phyloP scores from a whole-genome alignment of 495 filamentous ascomycete species.

The Hypoxylon fragiforme region DNA sequence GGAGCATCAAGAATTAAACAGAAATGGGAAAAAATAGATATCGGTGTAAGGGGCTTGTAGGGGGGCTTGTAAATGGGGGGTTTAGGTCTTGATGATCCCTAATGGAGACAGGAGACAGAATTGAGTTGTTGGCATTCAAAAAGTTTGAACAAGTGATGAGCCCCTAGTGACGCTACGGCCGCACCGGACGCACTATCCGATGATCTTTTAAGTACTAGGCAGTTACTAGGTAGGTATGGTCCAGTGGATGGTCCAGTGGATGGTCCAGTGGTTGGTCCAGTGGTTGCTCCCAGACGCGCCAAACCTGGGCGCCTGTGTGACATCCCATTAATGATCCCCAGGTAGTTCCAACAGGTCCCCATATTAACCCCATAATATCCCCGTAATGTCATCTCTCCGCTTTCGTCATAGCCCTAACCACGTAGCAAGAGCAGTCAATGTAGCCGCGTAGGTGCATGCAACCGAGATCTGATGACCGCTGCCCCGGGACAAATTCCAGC shows the following conservation, averaged over 20 bases:
- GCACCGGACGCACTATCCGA: slow-evolving; percentile 4
- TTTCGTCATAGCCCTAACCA: slow-evolving; percentile 28
- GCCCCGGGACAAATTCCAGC: slow-evolving; percentile 22
- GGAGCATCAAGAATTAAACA: too few species aligned
- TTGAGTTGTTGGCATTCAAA: not conserved
- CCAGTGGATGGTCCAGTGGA: too few species aligned
- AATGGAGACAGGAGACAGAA: too few species aligned
- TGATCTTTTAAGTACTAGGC: slow-evolving; percentile 6
- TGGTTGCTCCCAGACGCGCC: not conserved
- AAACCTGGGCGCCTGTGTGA: not conserved
- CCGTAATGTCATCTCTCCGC: slow-evolving; percentile 12
- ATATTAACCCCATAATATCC: slow-evolving; percentile 9
- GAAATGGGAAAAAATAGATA: not conserved
- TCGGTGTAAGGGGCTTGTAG: slow-evolving; percentile 22
- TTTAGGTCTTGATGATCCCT: too few species aligned
- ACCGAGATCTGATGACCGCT: slow-evolving; percentile 29
- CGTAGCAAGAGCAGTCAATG: slow-evolving; percentile 8
- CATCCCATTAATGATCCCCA: too few species aligned
- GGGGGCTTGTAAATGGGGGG: slow-evolving; percentile 2
- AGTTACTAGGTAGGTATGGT: too few species aligned
- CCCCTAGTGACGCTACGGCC: slow-evolving; percentile 22
- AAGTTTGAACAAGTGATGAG: slow-evolving; percentile 27
- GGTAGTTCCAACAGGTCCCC: too few species aligned
- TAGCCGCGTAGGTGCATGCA: slow-evolving; percentile 15
- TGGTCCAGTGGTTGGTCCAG: too few species aligned